These are phyloP conservation scores for Styphnolobium japonicum DNA, from an alignment of 306 rosid genomes.

Conservation along the genomic window DNA sequence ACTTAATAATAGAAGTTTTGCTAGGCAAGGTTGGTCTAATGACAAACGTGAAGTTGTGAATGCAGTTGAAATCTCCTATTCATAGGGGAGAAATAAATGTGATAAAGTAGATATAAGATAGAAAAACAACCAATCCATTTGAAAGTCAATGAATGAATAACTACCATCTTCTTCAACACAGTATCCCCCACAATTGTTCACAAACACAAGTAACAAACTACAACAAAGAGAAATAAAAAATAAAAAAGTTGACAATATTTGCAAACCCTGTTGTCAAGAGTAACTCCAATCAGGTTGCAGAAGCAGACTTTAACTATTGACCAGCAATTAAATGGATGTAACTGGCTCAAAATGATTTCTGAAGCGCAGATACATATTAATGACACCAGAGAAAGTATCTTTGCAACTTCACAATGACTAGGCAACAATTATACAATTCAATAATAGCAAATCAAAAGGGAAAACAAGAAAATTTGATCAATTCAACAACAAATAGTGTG, in stretches of 20 bases:
- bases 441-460: neutral
- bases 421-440: slow-evolving; percentile 7
- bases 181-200: neutral
- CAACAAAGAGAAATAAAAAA: neutral
- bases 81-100: neutral
- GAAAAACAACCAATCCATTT: neutral
- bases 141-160: slow-evolving; percentile 2
- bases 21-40: neutral
- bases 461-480: neutral
- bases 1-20: neutral
- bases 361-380: neutral
- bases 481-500: slow-evolving; percentile 7
- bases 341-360: neutral
- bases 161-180: neutral
- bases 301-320: neutral
- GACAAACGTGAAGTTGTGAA: neutral
- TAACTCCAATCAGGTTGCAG: neutral
- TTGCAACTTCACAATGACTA: neutral
- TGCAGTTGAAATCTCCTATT: neutral
- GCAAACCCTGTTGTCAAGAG: neutral
- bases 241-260: neutral
- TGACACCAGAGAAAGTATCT: neutral
- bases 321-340: neutral
- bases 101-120: neutral
- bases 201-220: neutral